These are phyloP conservation scores for Polyporus arcularius DNA, from an alignment of 768 basidiomycete species.

Conservation along the genomic window DNA sequence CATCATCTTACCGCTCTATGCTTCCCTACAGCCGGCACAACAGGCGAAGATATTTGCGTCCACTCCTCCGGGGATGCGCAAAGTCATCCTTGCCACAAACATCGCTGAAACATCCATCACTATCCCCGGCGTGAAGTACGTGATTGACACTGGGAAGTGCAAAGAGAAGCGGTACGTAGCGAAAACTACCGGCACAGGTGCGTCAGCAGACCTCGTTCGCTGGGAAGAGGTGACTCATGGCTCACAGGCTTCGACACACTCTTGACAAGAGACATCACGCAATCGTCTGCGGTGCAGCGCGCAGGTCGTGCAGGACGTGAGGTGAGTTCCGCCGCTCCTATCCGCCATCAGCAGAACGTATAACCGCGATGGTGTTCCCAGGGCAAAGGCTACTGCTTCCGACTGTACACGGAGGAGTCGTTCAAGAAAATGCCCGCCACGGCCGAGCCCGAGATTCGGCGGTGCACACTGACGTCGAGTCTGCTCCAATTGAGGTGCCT, in stretches of 20 bases:
- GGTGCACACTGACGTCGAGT: constrained; percentile 81
- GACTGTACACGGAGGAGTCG: constrained; percentile 85
- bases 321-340: constrained; percentile 38
- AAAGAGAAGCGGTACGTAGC: constrained; percentile 92
- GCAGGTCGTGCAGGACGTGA: constrained; percentile 96
- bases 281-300: constrained; percentile 91
- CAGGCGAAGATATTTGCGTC: constrained; percentile 79
- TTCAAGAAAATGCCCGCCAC: constrained; percentile 67
- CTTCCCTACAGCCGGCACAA: constrained; percentile 75
- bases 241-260: constrained; percentile 85
- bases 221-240: no score
- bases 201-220: background rate
- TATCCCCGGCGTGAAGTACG: constrained; percentile 93
- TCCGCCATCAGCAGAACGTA: background rate
- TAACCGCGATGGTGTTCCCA: constrained; percentile 28
- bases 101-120: constrained; percentile 98
- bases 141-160: constrained; percentile 94
- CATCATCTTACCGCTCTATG: constrained; percentile 79
- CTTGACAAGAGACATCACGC: constrained; percentile 77
- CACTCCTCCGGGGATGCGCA: constrained; percentile 68
- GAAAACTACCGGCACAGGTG: constrained; percentile 68
- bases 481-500: constrained; percentile 86
- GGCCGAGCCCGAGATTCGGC: constrained; percentile 86
- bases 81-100: constrained; percentile 95
- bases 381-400: constrained; percentile 86